A percentile compares a stretch with the other conserved stretches of the same genome.
These are phyloP conservation scores for Mycena amicta DNA, from an alignment of 768 basidiomycete species.

Conservation along the genomic window DNA sequence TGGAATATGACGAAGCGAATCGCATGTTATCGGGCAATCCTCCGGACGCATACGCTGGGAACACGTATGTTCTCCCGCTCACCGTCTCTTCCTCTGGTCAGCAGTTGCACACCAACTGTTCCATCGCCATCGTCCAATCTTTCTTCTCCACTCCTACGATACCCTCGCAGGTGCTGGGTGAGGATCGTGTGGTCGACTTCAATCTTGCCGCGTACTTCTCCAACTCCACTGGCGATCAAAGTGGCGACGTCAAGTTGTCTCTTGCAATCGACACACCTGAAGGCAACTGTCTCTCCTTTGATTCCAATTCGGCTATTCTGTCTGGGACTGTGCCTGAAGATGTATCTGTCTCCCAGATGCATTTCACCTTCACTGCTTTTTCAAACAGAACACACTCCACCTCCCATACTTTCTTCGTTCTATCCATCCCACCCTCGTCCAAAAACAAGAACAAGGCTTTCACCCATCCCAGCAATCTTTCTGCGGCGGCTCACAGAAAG, in stretches of 20 bases:
- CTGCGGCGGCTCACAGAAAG: slow-evolving; percentile 46
- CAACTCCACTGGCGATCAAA: slow-evolving; percentile 43
- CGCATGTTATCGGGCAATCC: slow-evolving; percentile 67
- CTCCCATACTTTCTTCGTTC: slow-evolving; percentile 61
- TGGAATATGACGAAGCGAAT: slow-evolving; percentile 58
- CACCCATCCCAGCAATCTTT: slow-evolving; percentile 37
- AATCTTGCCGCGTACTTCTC: slow-evolving; percentile 59
- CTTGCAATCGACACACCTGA: slow-evolving; percentile 56
- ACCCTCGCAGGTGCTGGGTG: slow-evolving; percentile 56
- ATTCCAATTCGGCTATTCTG: slow-evolving; percentile 46
- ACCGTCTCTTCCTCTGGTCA: slow-evolving; percentile 71
- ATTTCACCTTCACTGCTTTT: slow-evolving; percentile 68
- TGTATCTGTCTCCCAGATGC: slow-evolving; percentile 43
- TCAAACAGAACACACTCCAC: slow-evolving; percentile 68
- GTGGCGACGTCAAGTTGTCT: slow-evolving; percentile 53
- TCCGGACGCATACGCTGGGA: slow-evolving; percentile 42
- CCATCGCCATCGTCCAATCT: slow-evolving; percentile 68
- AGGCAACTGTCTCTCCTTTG: slow-evolving; percentile 57
- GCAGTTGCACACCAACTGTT: slow-evolving; percentile 61
- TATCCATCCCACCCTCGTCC: slow-evolving; percentile 46
- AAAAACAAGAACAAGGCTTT: slow-evolving; percentile 40
- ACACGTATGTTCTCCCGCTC: slow-evolving; percentile 52
- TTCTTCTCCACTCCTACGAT: slow-evolving; percentile 66
- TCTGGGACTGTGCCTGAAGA: slow-evolving; percentile 58
- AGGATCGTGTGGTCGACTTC: slow-evolving; percentile 55